Conservation (phyloP, 73 alveolate species). For the Paramecium bursaria region DNA sequence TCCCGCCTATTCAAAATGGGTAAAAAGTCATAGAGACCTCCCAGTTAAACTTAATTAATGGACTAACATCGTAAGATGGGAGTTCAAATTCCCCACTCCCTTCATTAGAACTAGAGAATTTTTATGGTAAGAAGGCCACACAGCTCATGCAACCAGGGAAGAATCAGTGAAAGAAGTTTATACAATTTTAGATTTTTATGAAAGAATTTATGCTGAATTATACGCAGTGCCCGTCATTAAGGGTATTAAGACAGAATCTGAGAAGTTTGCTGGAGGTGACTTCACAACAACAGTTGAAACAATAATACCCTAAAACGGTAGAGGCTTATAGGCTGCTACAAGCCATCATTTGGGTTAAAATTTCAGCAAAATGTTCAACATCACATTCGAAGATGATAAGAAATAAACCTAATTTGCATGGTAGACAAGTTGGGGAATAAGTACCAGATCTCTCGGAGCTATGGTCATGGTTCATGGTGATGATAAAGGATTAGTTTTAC, state of each 20-base stretch:
- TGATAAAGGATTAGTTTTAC: conserved; percentile 99
- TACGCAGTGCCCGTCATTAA: conserved; percentile 98
- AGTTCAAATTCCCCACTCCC: conserved; percentile 99
- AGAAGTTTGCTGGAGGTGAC: conserved; percentile 99
- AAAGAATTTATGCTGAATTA: conserved; percentile 92
- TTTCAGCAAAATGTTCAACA: conserved; percentile 98
- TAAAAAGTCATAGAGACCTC: conserved; percentile 98
- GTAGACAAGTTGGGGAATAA: conserved; percentile 99
- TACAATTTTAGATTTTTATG: conserved; percentile 94
- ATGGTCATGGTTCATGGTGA: conserved; percentile 99
- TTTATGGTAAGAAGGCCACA: conserved; percentile 99
- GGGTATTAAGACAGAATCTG: conserved; percentile 98
- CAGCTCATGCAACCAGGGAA: conserved; percentile 98
- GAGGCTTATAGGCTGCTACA: conserved; percentile 99
- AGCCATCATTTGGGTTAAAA: conserved; percentile 99
- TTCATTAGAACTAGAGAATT: conserved; percentile 99
- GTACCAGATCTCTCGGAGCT: conserved; percentile 97
- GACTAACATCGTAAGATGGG: conserved; percentile 99
- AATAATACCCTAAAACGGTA: conserved; percentile 97
- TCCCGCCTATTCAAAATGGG: conserved; percentile 99
- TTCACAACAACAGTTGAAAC: conserved; percentile 97
- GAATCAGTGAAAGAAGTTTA: conserved; percentile 95
- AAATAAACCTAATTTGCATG: conserved; percentile 91
- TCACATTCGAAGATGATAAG: conserved; percentile 94
- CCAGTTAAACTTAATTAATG: conserved; percentile 98